Evolutionary conservation across 305 asterid species (phyloP).

Genomic region (Withania somnifera): DNA sequence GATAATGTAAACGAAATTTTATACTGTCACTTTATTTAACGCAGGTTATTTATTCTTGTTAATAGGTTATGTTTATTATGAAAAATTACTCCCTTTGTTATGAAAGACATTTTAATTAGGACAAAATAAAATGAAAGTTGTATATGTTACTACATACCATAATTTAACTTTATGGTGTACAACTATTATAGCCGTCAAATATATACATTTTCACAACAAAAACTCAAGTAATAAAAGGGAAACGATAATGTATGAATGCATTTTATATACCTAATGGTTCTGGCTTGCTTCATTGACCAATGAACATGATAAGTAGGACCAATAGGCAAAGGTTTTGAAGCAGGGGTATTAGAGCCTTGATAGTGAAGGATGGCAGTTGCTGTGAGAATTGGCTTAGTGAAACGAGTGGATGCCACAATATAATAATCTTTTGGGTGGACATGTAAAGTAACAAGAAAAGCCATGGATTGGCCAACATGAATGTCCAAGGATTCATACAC

Average conservation of each 20-base stretch:
- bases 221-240: not conserved
- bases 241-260: no score
- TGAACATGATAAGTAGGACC: conserved; percentile 40
- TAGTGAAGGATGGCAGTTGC: conserved; percentile 43
- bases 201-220: not conserved
- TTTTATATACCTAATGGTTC: conserved; percentile 37
- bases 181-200: not conserved
- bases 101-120: no score
- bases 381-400: conserved; percentile 36
- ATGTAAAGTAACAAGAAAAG: conserved; percentile 39
- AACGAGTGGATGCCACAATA: conserved; percentile 58
- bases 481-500: conserved; percentile 55
- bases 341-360: conserved; percentile 32
- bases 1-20: not conserved
- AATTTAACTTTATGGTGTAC: not conserved
- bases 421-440: conserved; percentile 24
- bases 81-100: no score
- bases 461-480: conserved; percentile 69
- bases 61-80: no score
- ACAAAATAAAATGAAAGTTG: no score
- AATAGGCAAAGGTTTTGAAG: conserved; percentile 32
- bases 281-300: conserved; percentile 78
- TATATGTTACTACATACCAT: not conserved
- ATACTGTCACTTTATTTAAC: not conserved
- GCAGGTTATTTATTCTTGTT: not conserved